Conservation (phyloP, 2,329 filamentous ascomycete genomes). For the Claviceps sp. region DNA sequence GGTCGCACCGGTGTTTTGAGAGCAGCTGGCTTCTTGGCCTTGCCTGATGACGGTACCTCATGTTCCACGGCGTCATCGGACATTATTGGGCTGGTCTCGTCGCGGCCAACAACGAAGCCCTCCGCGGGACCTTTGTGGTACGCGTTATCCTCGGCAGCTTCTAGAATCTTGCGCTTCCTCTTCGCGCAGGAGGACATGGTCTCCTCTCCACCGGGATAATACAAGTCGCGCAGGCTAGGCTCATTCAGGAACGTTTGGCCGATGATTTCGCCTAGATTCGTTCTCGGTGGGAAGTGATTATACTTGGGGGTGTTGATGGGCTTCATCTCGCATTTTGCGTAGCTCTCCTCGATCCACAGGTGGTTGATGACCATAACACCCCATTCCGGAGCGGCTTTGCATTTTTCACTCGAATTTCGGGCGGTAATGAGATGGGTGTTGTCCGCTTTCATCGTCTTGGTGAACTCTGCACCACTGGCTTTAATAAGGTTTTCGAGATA, state of each 20-base stretch:
- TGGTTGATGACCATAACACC: conserved; percentile 83
- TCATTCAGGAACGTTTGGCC: conserved; percentile 75
- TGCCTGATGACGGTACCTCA: conserved; percentile 18
- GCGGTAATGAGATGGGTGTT: conserved; percentile 95
- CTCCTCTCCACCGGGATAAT: conserved; percentile 50
- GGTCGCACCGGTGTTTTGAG: conserved; percentile 26
- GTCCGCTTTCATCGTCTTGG: conserved; percentile 86
- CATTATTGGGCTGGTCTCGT: conserved; percentile 29
- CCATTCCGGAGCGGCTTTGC: conserved; percentile 84
- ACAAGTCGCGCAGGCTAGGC: conserved; percentile 45
- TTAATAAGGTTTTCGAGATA: conserved; percentile 87
- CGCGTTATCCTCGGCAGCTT: conserved; percentile 38
- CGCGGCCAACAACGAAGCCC: conserved; percentile 30
- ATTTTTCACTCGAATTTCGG: conserved; percentile 82
- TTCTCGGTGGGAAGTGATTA: conserved; percentile 73
- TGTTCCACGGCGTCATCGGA: conserved; percentile 26
- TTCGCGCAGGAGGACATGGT: conserved; percentile 28
- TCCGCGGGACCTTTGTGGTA: conserved; percentile 32
- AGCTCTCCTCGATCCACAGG: conserved; percentile 94
- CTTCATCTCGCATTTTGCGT: conserved; percentile 72
- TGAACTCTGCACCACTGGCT: conserved; percentile 76
- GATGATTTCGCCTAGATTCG: conserved; percentile 85
- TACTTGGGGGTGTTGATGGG: conserved; percentile 63
- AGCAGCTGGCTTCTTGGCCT: conserved; percentile 2
- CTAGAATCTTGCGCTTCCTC: conserved; percentile 35